Evolutionary conservation across 1,284 basidiomycete species (phyloP).

Genomic region (Gymnopus androsaceus): DNA sequence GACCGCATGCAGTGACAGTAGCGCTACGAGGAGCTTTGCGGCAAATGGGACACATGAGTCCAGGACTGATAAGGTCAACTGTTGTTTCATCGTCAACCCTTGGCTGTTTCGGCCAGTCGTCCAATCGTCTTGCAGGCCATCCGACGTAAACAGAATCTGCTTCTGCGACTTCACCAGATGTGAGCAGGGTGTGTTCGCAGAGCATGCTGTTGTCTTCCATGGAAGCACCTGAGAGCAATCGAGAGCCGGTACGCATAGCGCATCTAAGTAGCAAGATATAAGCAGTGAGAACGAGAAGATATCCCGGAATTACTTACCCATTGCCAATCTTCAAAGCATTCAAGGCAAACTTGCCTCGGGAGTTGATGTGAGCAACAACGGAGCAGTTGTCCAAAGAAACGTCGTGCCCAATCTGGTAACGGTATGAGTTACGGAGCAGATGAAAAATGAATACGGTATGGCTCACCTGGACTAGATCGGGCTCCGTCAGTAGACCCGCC

Average conservation of each 20-base stretch:
- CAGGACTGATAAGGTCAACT: background rate
- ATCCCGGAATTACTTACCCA: constrained; percentile 28
- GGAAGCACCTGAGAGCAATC: constrained; percentile 49
- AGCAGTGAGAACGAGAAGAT: background rate
- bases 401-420: constrained; percentile 38
- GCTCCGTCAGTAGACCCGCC: constrained; percentile 45
- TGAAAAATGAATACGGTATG: background rate
- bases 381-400: constrained; percentile 46
- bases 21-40: background rate
- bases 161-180: constrained; percentile 50
- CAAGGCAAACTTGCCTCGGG: constrained; percentile 44
- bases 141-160: constrained; percentile 40
- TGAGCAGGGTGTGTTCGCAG: constrained; percentile 47
- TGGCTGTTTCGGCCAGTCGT: constrained; percentile 7
- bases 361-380: constrained; percentile 49
- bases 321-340: constrained; percentile 42
- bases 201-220: constrained; percentile 52
- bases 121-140: constrained; percentile 39
- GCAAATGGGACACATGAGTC: background rate
- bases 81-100: background rate
- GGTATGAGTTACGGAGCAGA: background rate
- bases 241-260: constrained; percentile 46
- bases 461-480: constrained; percentile 42
- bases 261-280: constrained; percentile 25
- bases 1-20: background rate